These are phyloP conservation scores for Nicotiana noctiflora DNA, from an alignment of 257 asterid species.

Conservation along the genomic window DNA sequence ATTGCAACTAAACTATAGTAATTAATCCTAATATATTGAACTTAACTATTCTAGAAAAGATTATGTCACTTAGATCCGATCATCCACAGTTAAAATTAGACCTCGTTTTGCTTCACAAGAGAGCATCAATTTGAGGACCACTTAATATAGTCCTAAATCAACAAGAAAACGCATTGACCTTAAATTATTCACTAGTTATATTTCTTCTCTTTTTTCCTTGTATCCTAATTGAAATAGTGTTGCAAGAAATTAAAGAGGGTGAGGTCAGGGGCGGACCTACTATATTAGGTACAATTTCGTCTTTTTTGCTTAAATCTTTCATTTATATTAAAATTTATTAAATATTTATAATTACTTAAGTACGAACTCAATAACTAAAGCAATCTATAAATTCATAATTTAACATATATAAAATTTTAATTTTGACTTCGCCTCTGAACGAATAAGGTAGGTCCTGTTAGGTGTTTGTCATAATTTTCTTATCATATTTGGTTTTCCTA, in stretches of 20 bases:
- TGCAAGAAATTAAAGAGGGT: not conserved
- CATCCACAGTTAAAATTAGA: not conserved
- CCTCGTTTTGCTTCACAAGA: not conserved
- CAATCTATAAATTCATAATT: too few species aligned
- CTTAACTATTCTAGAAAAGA: not conserved
- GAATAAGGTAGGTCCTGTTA: not conserved
- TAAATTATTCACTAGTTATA: not conserved
- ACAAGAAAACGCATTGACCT: not conserved
- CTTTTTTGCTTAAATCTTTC: too few species aligned
- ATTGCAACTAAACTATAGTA: not conserved
- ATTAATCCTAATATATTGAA: not conserved
- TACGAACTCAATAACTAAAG: too few species aligned
- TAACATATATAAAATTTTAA: too few species aligned
- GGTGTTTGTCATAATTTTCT: too few species aligned
- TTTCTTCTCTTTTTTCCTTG: not conserved
- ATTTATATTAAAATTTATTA: too few species aligned
- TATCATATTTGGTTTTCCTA: too few species aligned
- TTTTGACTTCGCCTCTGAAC: accelerated
- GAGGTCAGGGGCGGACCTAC: not conserved
- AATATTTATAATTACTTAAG: too few species aligned
- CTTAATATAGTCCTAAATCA: not conserved
- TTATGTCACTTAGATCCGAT: constrained; percentile 24
- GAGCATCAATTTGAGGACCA: not conserved
- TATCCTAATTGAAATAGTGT: not conserved
- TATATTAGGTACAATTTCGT: too few species aligned